Conservation (phyloP, 2,329 filamentous ascomycete genomes). For the Trichoderma sp. region DNA sequence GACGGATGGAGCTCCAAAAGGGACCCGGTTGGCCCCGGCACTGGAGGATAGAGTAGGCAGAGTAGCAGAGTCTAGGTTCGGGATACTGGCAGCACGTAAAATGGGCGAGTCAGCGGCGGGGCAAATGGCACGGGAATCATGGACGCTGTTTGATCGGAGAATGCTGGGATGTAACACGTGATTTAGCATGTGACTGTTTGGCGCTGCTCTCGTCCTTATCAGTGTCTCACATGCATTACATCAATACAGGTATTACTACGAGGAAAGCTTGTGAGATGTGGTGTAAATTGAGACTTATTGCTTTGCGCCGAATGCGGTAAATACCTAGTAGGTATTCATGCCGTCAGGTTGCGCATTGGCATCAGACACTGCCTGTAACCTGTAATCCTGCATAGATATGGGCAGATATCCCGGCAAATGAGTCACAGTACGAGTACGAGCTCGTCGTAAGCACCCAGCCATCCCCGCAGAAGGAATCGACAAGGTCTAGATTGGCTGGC, state of each 20-base stretch:
- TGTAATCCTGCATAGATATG: background rate
- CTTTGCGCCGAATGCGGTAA: background rate
- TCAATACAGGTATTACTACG: background rate
- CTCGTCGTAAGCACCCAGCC: constrained; percentile 22
- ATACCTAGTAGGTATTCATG: background rate
- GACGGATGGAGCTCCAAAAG: constrained; percentile 27
- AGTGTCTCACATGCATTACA: background rate
- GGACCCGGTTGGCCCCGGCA: constrained; percentile 38
- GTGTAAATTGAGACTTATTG: background rate
- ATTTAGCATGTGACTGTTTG: background rate
- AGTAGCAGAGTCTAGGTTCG: background rate
- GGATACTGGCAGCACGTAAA: background rate
- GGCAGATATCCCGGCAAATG: background rate
- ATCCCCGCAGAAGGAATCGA: background rate
- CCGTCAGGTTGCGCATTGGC: background rate
- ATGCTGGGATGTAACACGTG: background rate
- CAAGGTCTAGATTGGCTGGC: background rate
- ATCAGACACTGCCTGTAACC: background rate
- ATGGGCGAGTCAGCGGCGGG: constrained; percentile 38
- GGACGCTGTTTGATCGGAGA: background rate
- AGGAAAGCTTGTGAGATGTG: background rate
- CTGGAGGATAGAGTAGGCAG: constrained; percentile 30
- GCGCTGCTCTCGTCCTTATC: background rate
- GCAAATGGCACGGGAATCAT: constrained; percentile 33
- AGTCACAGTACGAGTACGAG: background rate